Evolutionary conservation across 2,329 filamentous ascomycete genomes (phyloP), one percentile per base, ranked within the genome.

Genomic region (Grosmannia penicillata): DNA sequence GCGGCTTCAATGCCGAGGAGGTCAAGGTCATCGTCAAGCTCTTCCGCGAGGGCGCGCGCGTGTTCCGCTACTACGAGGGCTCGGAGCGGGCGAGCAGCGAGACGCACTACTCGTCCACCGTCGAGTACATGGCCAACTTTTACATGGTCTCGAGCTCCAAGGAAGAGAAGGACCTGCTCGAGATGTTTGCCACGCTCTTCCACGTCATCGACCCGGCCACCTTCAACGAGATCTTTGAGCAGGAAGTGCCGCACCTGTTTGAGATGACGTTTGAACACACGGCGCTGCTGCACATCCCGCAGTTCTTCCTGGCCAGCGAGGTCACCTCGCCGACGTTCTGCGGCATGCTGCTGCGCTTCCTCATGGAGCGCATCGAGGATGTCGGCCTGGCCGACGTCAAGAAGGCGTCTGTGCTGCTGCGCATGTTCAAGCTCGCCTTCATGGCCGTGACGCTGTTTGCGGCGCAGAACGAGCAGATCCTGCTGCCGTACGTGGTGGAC

Each of bases 401-500:
- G 53, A 93, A 89, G 57, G 89, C 91, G 0, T 89, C 86, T 6
- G 94, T 98, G 34, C 63, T 99, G 25, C 63, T 99, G 36, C 75
- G 93, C 39, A 75, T 99, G 37, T 99, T 96, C 64, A 99, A 99
- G 60, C 62, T 99, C 36, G 93, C 89, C 1, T 98, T 98, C 57
- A 98, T 99, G 91, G 93, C 93, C 0, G 91, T 99, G 28, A 98
- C 91, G 0, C 67, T 99, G 1, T 99, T 98, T 56, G 86, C 86
- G 0, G 70, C 74, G 8, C 87, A 95, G 53, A 99, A 99, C 50
- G 91, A 99, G 59, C 82, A 91, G 54, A 86, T 99, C 3, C 67
- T 99, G 13, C 67, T 96, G 38, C 93, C 93, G 0, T 91, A 98
- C 56, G 89, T 98, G 36, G 87, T 93, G 39, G 93, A 93, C 54